phyloP scores from a whole-genome alignment of 2,329 filamentous ascomycete species.

The Calonectria henricotiae region DNA sequence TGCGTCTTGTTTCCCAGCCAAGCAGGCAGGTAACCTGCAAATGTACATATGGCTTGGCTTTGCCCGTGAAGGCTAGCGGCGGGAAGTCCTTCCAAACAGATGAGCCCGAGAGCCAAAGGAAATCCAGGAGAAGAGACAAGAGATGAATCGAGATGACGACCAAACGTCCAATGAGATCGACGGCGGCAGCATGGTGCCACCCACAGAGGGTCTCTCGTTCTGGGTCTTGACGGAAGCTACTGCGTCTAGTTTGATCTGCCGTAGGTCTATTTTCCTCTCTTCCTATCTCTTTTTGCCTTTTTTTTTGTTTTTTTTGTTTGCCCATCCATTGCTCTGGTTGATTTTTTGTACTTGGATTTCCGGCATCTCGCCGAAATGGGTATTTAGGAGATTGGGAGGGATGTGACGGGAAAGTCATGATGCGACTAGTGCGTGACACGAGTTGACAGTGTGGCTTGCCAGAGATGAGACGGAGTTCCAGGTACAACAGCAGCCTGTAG shows the following conservation, averaged over 20 bases:
- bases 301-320: too few relatives aligned
- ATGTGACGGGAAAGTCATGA: conserved; percentile 32
- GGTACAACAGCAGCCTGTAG: not conserved
- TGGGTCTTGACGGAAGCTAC: conserved; percentile 30
- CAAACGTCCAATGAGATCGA: conserved; percentile 34
- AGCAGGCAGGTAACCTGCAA: conserved; percentile 11
- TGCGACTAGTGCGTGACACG: conserved; percentile 35
- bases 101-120: conserved; percentile 16
- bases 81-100: conserved; percentile 2
- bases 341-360: not conserved
- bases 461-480: conserved; percentile 22
- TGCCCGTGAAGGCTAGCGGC: not conserved
- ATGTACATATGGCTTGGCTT: conserved; percentile 14
- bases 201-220: conserved; percentile 27
- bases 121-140: conserved; percentile 31
- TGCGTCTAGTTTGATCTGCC: conserved; percentile 25
- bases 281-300: conserved; percentile 9
- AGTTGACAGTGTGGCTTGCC: conserved; percentile 31
- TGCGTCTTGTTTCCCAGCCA: conserved; percentile 27
- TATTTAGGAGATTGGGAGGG: conserved; percentile 35
- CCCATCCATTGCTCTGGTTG: conserved; percentile 13
- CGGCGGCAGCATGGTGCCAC: conserved; percentile 36
- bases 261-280: conserved; percentile 14
- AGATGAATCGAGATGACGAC: conserved; percentile 32
- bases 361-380: conserved; percentile 12